Conservation (phyloP, 352 stramenopile genomes). For the Pseudoperonospora humuli region DNA sequence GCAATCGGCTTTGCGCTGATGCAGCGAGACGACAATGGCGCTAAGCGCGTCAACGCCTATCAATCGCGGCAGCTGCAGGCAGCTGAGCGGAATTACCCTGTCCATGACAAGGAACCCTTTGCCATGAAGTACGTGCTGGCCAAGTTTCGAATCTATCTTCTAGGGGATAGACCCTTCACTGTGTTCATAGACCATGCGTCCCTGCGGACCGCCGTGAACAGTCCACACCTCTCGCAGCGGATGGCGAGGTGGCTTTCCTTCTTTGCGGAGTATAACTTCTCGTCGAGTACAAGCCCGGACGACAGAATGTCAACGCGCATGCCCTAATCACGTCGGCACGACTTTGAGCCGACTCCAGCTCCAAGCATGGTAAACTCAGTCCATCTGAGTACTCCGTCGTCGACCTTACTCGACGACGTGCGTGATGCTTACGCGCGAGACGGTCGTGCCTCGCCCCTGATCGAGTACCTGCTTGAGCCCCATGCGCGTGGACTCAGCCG, state of each 20-base stretch:
- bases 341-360: neutral
- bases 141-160: neutral
- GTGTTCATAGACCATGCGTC: neutral
- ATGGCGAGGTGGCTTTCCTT: slow-evolving; percentile 21
- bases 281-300: neutral
- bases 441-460: neutral
- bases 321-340: neutral
- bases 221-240: slow-evolving; percentile 1
- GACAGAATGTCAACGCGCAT: neutral
- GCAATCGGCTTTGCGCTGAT: neutral
- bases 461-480: too few species aligned
- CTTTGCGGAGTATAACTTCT: slow-evolving; percentile 19
- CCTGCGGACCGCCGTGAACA: neutral
- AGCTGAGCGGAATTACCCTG: neutral
- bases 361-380: neutral
- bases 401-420: neutral
- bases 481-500: too few species aligned
- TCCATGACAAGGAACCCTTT: neutral
- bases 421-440: neutral
- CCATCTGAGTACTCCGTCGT: neutral
- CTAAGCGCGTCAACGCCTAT: neutral
- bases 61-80: neutral
- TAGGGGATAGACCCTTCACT: neutral
- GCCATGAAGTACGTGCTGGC: neutral
- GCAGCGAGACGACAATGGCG: neutral